Evolutionary conservation across 441 rosid genomes (phyloP), one percentile per base, ranked within the genome.

Genomic region (Euphorbia schlechtendalii): DNA sequence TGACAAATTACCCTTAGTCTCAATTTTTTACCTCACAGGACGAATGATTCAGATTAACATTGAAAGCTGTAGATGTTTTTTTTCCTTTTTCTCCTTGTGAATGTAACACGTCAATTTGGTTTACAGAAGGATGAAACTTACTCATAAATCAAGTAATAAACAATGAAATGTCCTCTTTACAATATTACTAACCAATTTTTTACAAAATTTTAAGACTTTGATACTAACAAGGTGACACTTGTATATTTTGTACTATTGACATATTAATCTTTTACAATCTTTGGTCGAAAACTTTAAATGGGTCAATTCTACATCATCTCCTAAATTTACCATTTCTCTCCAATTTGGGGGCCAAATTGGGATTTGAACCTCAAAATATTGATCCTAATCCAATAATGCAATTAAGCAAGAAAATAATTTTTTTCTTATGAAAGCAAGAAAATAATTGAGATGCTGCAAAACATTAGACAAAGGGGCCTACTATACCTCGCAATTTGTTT

Each of bases 371-470:
- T 1, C 11, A 59, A 48, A 45, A 57, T 25, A 48, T 49, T 9
- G 45, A 6, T 63, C 51, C 53, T 54, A 8, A 63, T 46, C 41
- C 53, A 59, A 51, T 52, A 41, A 51, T 58, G 54, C 53, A 59
- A 15, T 52, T 43, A n/a, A n/a, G n/a, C n/a, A n/a, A n/a, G n/a
- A n/a, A n/a, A n/a, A n/a, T n/a, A n/a, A n/a, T n/a, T n/a, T n/a
- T n/a, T n/a, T n/a, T n/a, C n/a, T n/a, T n/a, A n/a, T n/a, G n/a
- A n/a, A 56, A 70, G 72, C 69, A 59, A 58, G 68, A 59, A 74
- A 69, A 67, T 63, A 72, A 74, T 76, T 61, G 78, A 65, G 73
- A 71, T 73, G 66, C 74, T 48, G 53, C 49, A 18, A 32, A 66
- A 30, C 59, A 25, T 63, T 63, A 59, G 49, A 43, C 71, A 54